Conservation (phyloP, 257 asterid species). For the Solanum bulbocastanum region DNA sequence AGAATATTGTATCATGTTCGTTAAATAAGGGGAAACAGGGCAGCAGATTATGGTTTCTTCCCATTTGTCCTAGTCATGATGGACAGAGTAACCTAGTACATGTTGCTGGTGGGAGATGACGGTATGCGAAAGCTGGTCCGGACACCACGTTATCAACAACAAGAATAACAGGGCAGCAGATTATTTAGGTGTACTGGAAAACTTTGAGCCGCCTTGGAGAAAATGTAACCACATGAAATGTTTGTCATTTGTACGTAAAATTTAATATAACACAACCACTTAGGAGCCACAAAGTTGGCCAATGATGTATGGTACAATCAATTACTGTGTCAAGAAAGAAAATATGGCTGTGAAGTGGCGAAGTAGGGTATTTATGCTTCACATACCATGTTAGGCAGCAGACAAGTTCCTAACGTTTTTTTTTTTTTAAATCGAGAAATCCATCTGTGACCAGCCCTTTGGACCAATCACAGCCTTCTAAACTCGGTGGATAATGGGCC, state of each 20-base stretch:
- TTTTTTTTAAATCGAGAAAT: too few relatives aligned
- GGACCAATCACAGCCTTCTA: too few relatives aligned
- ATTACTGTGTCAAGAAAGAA: background rate
- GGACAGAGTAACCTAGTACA: background rate
- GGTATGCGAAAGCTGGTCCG: background rate
- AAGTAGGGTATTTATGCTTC: background rate
- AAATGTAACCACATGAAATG: background rate
- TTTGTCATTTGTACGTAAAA: background rate
- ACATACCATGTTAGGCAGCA: background rate
- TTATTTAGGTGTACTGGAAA: background rate
- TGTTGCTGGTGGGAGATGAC: background rate
- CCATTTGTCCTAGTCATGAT: background rate
- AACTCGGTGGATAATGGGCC: too few relatives aligned
- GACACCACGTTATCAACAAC: background rate
- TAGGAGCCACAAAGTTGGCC: background rate
- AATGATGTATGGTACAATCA: background rate
- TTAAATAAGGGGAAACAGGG: background rate
- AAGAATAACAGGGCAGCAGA: background rate
- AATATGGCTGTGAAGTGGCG: background rate
- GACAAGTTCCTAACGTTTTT: background rate
- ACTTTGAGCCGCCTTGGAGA: background rate
- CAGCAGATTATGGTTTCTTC: background rate
- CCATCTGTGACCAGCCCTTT: too few relatives aligned
- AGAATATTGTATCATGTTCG: background rate
- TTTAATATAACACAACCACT: background rate